These are phyloP conservation scores for Coemansia sp. DNA, from an alignment of 192 early-diverging fungal species.

Conservation along the genomic window DNA sequence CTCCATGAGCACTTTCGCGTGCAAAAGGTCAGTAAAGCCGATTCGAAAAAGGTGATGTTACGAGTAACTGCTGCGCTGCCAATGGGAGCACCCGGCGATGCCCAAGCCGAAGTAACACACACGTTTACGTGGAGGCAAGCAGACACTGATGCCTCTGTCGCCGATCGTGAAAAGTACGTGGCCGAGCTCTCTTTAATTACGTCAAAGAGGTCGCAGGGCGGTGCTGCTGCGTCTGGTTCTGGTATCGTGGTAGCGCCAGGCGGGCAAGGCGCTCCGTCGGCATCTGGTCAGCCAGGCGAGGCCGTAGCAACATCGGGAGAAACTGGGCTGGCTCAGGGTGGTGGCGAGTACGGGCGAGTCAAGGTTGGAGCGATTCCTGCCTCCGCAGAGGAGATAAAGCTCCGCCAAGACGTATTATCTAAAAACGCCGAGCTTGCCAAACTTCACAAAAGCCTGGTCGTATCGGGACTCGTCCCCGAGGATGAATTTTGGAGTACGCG, in stretches of 20 bases:
- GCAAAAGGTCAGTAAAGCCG: conserved; percentile 56
- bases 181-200: conserved; percentile 38
- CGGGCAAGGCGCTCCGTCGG: background rate
- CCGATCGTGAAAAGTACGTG: conserved; percentile 53
- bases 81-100: conserved; percentile 35
- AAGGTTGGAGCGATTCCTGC: conserved; percentile 50
- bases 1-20: conserved; percentile 45
- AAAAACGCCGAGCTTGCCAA: conserved; percentile 69
- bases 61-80: conserved; percentile 42
- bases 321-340: conserved; percentile 18
- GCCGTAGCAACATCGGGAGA: conserved; percentile 10
- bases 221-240: background rate
- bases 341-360: conserved; percentile 47
- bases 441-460: conserved; percentile 80
- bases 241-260: background rate
- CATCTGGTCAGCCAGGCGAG: background rate
- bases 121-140: conserved; percentile 50
- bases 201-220: conserved; percentile 5
- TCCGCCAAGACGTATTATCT: conserved; percentile 66
- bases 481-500: conserved; percentile 94
- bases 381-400: conserved; percentile 64
- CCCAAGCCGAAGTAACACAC: conserved; percentile 53
- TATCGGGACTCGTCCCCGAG: conserved; percentile 75
- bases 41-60: conserved; percentile 61
- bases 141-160: conserved; percentile 57